Conservation (phyloP, 2,329 filamentous ascomycete genomes). For the Pezicula carpinea region DNA sequence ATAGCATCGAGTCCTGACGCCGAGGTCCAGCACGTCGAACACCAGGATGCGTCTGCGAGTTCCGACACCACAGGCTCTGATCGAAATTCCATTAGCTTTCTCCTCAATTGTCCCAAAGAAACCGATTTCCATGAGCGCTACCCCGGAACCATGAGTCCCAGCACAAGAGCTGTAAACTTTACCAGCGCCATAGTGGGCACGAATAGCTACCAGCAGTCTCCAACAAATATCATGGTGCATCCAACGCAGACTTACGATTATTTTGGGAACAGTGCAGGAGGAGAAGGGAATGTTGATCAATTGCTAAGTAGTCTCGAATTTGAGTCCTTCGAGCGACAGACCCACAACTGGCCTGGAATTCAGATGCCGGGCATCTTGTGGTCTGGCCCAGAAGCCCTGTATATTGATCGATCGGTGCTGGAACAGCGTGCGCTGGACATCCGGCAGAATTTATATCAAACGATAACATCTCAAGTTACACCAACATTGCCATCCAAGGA, state of each 20-base stretch:
- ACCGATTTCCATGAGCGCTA: slow-evolving; percentile 26
- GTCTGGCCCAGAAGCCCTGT: slow-evolving; percentile 14
- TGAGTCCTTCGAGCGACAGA: slow-evolving; percentile 20
- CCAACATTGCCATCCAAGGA: slow-evolving; percentile 19
- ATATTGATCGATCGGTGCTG: slow-evolving; percentile 16
- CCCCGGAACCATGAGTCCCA: slow-evolving; percentile 20
- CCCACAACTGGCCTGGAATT: slow-evolving; percentile 16
- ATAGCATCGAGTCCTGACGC: slow-evolving; percentile 6
- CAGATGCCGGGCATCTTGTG: slow-evolving; percentile 18
- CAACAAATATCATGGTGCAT: not conserved
- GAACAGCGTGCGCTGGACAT: slow-evolving; percentile 24
- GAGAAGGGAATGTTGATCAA: slow-evolving; percentile 16
- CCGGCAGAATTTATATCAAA: slow-evolving; percentile 23
- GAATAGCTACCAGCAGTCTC: slow-evolving; percentile 8
- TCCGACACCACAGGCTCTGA: slow-evolving; percentile 22
- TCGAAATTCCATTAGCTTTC: slow-evolving; percentile 28
- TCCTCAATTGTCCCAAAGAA: slow-evolving; percentile 25
- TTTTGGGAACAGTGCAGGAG: slow-evolving; percentile 11
- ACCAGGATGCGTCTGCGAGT: slow-evolving; percentile 19
- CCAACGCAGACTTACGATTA: slow-evolving; percentile 7
- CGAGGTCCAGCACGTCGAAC: slow-evolving; percentile 19
- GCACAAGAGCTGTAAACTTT: slow-evolving; percentile 9
- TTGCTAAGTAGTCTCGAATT: slow-evolving; percentile 24
- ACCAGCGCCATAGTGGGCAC: slow-evolving; percentile 1
- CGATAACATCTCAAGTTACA: slow-evolving; percentile 13